Conservation (phyloP, 2,329 filamentous ascomycete species). For the Apiospora pterosperma region DNA sequence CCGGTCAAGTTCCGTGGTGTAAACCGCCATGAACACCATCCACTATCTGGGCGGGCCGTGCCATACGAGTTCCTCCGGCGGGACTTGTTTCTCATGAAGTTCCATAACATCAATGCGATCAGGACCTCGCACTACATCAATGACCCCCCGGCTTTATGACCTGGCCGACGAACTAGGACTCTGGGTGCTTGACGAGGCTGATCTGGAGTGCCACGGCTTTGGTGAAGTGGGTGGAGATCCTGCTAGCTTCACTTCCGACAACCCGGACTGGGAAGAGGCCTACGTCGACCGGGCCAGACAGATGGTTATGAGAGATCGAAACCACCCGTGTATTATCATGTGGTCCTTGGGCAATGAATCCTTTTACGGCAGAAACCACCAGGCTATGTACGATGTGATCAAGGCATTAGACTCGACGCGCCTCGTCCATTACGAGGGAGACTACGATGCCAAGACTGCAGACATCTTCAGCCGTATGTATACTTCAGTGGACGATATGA, state of each 20-base stretch:
- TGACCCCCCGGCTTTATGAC: constrained; percentile 56
- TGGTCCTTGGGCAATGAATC: constrained; percentile 73
- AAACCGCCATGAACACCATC: constrained; percentile 70
- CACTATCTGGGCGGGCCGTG: constrained; percentile 58
- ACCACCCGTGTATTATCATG: constrained; percentile 64
- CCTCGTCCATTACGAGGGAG: constrained; percentile 64
- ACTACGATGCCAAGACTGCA: constrained; percentile 51
- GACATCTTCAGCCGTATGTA: constrained; percentile 70
- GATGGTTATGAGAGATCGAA: constrained; percentile 56
- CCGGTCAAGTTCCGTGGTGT: constrained; percentile 64
- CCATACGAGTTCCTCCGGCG: constrained; percentile 56
- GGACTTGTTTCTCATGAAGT: constrained; percentile 65
- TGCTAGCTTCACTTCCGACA: constrained; percentile 54
- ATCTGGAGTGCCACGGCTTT: constrained; percentile 53
- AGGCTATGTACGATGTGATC: constrained; percentile 64
- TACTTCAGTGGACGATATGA: constrained; percentile 43
- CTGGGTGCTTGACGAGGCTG: constrained; percentile 58
- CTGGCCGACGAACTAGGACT: constrained; percentile 61
- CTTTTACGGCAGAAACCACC: constrained; percentile 66
- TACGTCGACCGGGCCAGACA: constrained; percentile 66
- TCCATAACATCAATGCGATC: constrained; percentile 67
- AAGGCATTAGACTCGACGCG: constrained; percentile 53
- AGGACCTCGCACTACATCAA: constrained; percentile 66
- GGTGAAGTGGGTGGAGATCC: constrained; percentile 35
- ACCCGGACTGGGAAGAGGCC: constrained; percentile 57